A percentile compares a stretch with the other conserved stretches of the same genome.
Conservation (phyloP, 2,329 filamentous ascomycete genomes). For the Fusarium duplospermum region DNA sequence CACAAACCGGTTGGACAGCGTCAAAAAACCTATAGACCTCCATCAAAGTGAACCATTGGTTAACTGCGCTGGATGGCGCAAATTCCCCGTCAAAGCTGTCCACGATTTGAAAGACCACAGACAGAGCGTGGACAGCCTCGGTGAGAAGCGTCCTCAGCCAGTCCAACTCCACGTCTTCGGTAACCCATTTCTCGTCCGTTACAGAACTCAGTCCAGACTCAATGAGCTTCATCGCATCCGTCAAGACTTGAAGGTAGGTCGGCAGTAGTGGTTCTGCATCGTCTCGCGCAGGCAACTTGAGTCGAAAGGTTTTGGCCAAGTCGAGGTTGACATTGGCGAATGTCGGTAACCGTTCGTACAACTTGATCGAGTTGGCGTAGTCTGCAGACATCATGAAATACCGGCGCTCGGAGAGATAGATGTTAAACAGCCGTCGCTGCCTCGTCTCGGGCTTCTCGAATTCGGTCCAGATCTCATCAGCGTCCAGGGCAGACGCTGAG, state of each 20-base stretch:
- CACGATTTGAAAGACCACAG: conserved; percentile 78
- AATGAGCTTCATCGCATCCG: conserved; percentile 61
- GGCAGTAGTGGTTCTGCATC: conserved; percentile 59
- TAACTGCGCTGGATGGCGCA: conserved; percentile 67
- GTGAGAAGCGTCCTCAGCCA: conserved; percentile 74
- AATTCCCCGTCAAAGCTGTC: conserved; percentile 67
- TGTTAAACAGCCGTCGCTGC: conserved; percentile 74
- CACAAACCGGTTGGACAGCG: conserved; percentile 59
- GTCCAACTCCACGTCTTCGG: conserved; percentile 65
- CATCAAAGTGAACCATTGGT: conserved; percentile 82
- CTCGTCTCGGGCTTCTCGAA: conserved; percentile 74
- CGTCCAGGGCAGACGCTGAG: conserved; percentile 59
- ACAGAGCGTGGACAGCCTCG: conserved; percentile 79
- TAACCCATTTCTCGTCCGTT: conserved; percentile 61
- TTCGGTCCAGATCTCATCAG: conserved; percentile 65
- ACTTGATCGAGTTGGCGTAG: conserved; percentile 61
- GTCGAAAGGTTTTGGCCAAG: conserved; percentile 46
- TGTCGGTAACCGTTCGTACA: conserved; percentile 54
- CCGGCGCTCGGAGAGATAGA: conserved; percentile 78
- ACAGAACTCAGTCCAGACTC: conserved; percentile 62
- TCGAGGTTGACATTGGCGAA: conserved; percentile 43
- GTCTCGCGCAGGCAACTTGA: conserved; percentile 47
- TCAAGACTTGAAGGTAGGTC: conserved; percentile 60
- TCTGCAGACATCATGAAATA: conserved; percentile 75
- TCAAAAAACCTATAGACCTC: conserved; percentile 76